These are phyloP conservation scores for Echinosophora koreensis DNA, from an alignment of 306 rosid genomes.

Conservation along the genomic window DNA sequence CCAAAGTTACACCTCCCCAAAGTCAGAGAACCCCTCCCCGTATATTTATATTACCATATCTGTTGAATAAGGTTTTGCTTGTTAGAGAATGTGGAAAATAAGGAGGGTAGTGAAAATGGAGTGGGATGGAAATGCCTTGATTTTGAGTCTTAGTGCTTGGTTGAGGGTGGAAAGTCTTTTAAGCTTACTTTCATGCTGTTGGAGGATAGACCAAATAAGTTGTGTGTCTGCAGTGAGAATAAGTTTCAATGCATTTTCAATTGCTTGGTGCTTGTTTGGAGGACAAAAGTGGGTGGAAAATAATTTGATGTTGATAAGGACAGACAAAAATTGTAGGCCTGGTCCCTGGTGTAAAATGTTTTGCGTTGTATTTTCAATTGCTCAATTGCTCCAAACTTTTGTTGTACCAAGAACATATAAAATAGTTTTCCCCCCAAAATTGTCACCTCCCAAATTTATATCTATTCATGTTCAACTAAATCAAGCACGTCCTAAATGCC, in stretches of 20 bases:
- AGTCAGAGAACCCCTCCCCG: too few relatives aligned
- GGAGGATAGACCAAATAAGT: background rate
- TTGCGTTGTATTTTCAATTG: constrained; percentile 18
- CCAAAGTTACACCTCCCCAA: too few relatives aligned
- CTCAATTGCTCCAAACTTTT: constrained; percentile 11
- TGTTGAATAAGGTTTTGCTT: constrained; percentile 1
- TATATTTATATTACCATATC: background rate
- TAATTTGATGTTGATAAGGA: background rate
- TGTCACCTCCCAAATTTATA: background rate
- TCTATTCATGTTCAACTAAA: background rate
- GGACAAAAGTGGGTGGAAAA: constrained; percentile 8
- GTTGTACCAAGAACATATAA: background rate
- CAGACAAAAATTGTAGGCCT: background rate
- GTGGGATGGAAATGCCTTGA: background rate
- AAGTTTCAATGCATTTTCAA: constrained; percentile 24
- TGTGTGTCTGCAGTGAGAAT: background rate
- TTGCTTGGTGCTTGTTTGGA: background rate
- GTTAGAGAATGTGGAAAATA: constrained; percentile 11
- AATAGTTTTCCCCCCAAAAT: background rate
- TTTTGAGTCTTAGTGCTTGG: background rate
- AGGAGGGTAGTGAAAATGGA: constrained; percentile 1
- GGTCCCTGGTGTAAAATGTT: background rate
- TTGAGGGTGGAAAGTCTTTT: background rate
- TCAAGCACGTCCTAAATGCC: background rate
- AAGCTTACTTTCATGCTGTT: constrained; percentile 14